A percentile compares a stretch with the other conserved stretches of the same genome.
These are phyloP conservation scores for Pisolithus orientalis DNA, from an alignment of 768 basidiomycete species.

Conservation along the genomic window DNA sequence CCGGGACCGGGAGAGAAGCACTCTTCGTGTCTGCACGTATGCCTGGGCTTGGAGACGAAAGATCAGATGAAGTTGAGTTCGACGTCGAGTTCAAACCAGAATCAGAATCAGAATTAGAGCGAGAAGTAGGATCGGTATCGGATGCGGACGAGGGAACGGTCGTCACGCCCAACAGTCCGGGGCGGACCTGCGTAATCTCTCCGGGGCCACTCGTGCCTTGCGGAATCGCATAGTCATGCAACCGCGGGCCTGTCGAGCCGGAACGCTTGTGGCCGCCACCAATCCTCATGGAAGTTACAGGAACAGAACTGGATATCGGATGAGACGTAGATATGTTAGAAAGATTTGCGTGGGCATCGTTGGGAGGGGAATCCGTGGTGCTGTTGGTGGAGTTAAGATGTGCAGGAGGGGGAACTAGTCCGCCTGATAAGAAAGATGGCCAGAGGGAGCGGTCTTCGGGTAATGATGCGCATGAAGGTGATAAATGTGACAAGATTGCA, in stretches of 20 bases:
- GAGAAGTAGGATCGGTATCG: background rate
- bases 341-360: conserved; percentile 14
- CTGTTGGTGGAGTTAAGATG: conserved; percentile 1
- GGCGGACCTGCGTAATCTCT: conserved; percentile 53
- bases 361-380: background rate
- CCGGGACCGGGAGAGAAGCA: conserved; percentile 25
- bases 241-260: conserved; percentile 45
- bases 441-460: conserved; percentile 93
- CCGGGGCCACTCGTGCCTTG: conserved; percentile 21
- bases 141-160: conserved; percentile 10
- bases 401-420: conserved; percentile 51
- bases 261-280: conserved; percentile 11
- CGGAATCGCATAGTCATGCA: conserved; percentile 61
- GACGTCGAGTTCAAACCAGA: background rate
- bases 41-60: background rate
- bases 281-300: conserved; percentile 26
- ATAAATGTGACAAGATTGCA: conserved; percentile 87
- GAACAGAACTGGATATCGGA: conserved; percentile 49
- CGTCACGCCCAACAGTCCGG: conserved; percentile 44
- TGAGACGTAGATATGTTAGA: conserved; percentile 13
- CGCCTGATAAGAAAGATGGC: conserved; percentile 77
- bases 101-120: background rate
- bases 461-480: conserved; percentile 62
- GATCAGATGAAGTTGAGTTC: background rate
- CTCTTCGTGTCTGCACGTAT: background rate